Evolutionary conservation across 768 basidiomycete genomes (phyloP), one percentile per base, ranked within the genome.

Genomic region (Mycena vitilis): DNA sequence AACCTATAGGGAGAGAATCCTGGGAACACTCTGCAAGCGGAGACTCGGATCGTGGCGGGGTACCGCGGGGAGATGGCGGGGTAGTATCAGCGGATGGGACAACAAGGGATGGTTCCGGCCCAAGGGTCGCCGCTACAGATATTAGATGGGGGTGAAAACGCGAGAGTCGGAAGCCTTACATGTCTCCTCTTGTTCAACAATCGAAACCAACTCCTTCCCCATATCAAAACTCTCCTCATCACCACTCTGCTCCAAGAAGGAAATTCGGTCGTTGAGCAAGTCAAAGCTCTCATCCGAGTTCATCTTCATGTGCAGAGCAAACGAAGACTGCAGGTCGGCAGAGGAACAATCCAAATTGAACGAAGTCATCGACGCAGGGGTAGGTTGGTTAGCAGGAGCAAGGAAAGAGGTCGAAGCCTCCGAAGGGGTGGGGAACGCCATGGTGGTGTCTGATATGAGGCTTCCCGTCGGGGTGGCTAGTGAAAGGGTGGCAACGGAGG

Each of bases 241-340:
- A 13, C 79, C 82, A 13, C 79, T 81, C 52, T 54, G 69, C 36
- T 74, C 77, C 65, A 86, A 79, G 68, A 87, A 84, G 0, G 86
- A 86, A 57, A 87, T 81, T 61, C 82, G 84, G 72, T 87, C 87
- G 64, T 85, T 86, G 61, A 88, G 72, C 42, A 88, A 70, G 71
- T 88, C 86, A 71, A 87, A 87, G 40, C 82, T 83, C 42, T 79
- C 85, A 38, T 81, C 78, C 20, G 81, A 81, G 60, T 81, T 78
- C 42, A 86, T 74, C 45, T 86, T 78, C 37, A 86, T 75, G 47
- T 87, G 84, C 36, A 86, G 60, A 16, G 83, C 82, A 73, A 88
- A 87, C 12, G 86, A 85, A 5, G 82, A 74, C 34, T 84, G 80
- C 22, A 86, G 78, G 70, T 88, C 86, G 20, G 83, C 75, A 34